Base-by-base conservation (phyloP, 371 early-diverging fungal species). In the Quaeritorhiza haematococci region DNA sequence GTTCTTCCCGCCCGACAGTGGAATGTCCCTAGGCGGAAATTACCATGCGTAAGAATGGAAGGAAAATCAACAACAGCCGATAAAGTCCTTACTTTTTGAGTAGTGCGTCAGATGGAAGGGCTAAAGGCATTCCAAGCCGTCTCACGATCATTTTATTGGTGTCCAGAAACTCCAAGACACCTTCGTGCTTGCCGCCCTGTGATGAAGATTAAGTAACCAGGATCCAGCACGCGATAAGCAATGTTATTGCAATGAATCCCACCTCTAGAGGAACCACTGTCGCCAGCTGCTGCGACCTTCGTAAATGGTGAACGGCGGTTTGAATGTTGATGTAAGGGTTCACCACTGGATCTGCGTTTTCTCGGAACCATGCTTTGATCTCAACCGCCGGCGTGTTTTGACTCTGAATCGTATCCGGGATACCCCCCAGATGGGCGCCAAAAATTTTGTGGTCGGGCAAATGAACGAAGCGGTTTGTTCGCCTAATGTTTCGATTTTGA, bases 121-220 rank as follows among this genome's bases (percentile, higher is more conserved):
- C 69, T 17, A 87, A 62, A 0, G 87, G 87, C 13, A 86, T 61
- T 38, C 71, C 71, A 46, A 88, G 71, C 28, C 84, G 68, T 77
- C 86, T 82, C 19, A 85, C 71, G 30, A 76, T 76, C 28, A 78
- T 72, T 24, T 73, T 67, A 0, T 58, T 50, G 23, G 82, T 74
- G 58, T 85, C 82, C 34, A 85, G 58, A 26, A 88, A 59, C 53
- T 87, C 87, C 58, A 88, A 56, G 15, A 69, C 58, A 17, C 85
- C 84, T 58, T 82, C 84, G 23, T 78, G 67, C 55, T 80, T 77
- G 23, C 86, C 86, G 60, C 80, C 82, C 73, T 81, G 68, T 32
- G 21, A 15, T 28, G 59, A 26, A 1, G 43, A 28, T 19, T 30
- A 43, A 7, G 8, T 10, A 44, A 24, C 8, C 23, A 52, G 1